Base-by-base conservation (phyloP, 2,329 filamentous ascomycete genomes). In the Zarea fungicola region DNA sequence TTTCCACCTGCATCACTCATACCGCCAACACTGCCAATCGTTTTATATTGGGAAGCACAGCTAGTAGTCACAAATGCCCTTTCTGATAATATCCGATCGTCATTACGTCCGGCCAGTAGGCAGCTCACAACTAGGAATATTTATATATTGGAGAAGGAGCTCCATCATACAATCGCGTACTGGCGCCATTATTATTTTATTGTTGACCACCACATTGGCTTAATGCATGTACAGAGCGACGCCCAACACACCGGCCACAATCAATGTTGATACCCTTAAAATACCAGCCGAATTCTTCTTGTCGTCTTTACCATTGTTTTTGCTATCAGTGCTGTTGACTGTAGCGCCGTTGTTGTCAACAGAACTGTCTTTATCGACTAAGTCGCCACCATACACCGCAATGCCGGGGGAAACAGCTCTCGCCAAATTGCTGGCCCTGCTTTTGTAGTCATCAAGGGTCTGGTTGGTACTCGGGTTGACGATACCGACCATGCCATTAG, bases 401-500 rank as follows among this genome's bases (percentile, higher is more conserved):
- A 42, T 54, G 26, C 54, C 56, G 11, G 64, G 65, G n/a, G 51
- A 58, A 32, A 66, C 59, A 14, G 56, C 54, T 4, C 50, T 52
- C 34, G 58, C 57, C 28, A 65, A 52, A 18, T 56, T 41, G 8
- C 56, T 50, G 13, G 64, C 66, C 19, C 59, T 55, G 40, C 59
- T 52, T 50, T 56, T 60, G 55, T 68, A 69, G 37, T 62, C 57
- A 18, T 55, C 56, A 3, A 66, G 58, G 6, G 58, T 67, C 50
- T 59, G 52, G 43, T 61, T 56, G 32, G 44, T 52, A 36, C 54
- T 57, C 19, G 62, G 60, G 54, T 68, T 70, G 52, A 70, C 58
- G 44, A 68, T 66, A 49, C 64, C 67, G n/a, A 67, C 65, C 67
- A 70, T 70, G 45, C 67, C 67, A 11, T 54, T 47, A 18, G 64